phyloP scores from a whole-genome alignment of 495 filamentous ascomycete species.

The Talaromyces trachyspermus region DNA sequence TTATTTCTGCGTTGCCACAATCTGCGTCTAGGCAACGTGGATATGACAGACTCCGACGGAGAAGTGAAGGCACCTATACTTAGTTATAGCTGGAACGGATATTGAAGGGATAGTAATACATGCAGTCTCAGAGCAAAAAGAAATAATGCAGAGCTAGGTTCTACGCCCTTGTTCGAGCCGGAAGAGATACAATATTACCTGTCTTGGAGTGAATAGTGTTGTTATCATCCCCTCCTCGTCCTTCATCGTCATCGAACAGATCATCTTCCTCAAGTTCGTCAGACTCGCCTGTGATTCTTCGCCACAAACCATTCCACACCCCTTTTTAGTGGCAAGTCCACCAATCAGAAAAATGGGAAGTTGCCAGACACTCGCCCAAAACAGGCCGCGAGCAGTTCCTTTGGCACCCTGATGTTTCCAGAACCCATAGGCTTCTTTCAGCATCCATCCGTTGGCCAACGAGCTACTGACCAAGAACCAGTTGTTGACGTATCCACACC shows the following conservation, averaged over 20 bases:
- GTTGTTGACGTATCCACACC: slow-evolving; percentile 75
- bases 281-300: slow-evolving; percentile 51
- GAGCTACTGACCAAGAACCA: slow-evolving; percentile 75
- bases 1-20: no score
- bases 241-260: slow-evolving; percentile 35
- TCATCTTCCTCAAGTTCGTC: slow-evolving; percentile 35
- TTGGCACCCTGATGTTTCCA: slow-evolving; percentile 70
- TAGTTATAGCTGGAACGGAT: no score
- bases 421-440: slow-evolving; percentile 72
- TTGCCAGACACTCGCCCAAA: slow-evolving; percentile 99
- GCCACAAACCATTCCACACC: slow-evolving; percentile 85
- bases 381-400: slow-evolving; percentile 76
- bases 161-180: background rate
- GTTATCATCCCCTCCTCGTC: slow-evolving; percentile 5
- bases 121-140: background rate
- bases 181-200: background rate
- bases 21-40: no score
- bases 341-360: slow-evolving; percentile 84
- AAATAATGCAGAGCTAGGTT: background rate
- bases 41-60: no score
- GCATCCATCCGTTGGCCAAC: slow-evolving; percentile 81
- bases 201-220: background rate
- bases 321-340: slow-evolving; percentile 91
- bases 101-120: slow-evolving; percentile 3
- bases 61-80: no score